phyloP scores from a whole-genome alignment of 192 early-diverging fungal species.

The Phlyctochytrium planicorne region DNA sequence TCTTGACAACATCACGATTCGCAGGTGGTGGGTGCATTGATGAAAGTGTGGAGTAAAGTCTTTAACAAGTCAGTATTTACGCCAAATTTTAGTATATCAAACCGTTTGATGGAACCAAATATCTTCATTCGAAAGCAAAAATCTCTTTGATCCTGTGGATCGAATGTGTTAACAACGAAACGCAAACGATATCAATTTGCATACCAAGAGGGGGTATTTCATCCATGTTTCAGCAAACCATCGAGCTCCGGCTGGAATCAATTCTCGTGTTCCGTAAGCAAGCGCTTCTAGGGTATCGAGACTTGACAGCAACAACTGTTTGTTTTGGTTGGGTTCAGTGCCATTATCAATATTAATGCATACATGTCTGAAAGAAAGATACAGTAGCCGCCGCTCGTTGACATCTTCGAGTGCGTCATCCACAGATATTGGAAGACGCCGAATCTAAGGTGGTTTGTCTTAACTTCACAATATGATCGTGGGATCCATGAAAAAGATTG shows the following conservation, averaged over 20 bases:
- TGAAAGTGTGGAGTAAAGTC: not conserved
- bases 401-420: slow-evolving; percentile 1
- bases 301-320: slow-evolving; percentile 16
- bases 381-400: slow-evolving; percentile 8
- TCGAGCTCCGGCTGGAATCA: slow-evolving; percentile 6
- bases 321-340: not conserved
- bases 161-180: not conserved
- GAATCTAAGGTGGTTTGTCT: not conserved
- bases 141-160: not conserved
- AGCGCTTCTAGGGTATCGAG: slow-evolving; percentile 13
- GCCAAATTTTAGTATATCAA: not conserved
- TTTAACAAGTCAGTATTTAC: slow-evolving; percentile 1
- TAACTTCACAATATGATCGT: not conserved
- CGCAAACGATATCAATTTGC: not conserved
- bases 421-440: not conserved
- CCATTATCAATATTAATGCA: not conserved
- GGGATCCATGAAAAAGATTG: not conserved
- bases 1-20: slow-evolving; percentile 21
- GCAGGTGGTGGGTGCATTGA: slow-evolving; percentile 11
- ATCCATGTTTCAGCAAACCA: slow-evolving; percentile 19
- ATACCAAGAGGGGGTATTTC: slow-evolving; percentile 6
- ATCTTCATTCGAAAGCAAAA: slow-evolving; percentile 13
- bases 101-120: slow-evolving; percentile 17
- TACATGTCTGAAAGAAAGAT: slow-evolving; percentile 18
- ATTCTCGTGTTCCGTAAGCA: not conserved